Evolutionary conservation across 2,329 filamentous ascomycete genomes (phyloP).

Genomic region (Penicillium sp.): DNA sequence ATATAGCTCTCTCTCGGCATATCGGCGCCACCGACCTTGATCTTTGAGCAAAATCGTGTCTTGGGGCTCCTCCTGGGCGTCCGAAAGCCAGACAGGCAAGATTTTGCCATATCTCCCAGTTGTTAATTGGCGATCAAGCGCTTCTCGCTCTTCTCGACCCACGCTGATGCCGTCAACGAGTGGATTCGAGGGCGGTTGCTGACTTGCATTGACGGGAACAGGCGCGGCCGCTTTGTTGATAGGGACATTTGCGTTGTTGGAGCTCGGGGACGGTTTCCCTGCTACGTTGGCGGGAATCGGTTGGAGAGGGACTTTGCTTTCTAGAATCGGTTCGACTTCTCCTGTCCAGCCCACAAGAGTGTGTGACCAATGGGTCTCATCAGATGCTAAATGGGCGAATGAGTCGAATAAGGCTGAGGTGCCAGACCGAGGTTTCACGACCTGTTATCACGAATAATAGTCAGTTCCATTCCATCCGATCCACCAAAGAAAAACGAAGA

Average conservation of each 20-base stretch:
- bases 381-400: conserved; percentile 84
- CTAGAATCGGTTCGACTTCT: conserved; percentile 66
- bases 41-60: conserved; percentile 75
- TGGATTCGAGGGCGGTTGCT: conserved; percentile 61
- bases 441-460: conserved; percentile 51
- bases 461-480: conserved; percentile 9
- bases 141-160: conserved; percentile 68
- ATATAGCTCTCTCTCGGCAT: conserved; percentile 89
- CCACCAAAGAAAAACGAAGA: neutral
- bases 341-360: conserved; percentile 94
- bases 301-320: conserved; percentile 34
- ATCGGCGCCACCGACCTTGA: conserved; percentile 84
- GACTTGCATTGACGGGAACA: conserved; percentile 69
- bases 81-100: conserved; percentile 85
- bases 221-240: conserved; percentile 79
- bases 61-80: conserved; percentile 71
- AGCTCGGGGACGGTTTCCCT: conserved; percentile 32
- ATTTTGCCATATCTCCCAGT: conserved; percentile 77
- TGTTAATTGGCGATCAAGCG: conserved; percentile 74
- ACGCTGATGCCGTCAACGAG: conserved; percentile 72
- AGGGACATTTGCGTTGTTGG: conserved; percentile 44
- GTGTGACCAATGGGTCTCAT: conserved; percentile 84
- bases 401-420: conserved; percentile 93
- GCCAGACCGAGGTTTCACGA: conserved; percentile 76
- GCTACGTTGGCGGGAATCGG: conserved; percentile 33